Base-by-base conservation (phyloP, 169 alveolate species). In the Besnoitia besnoiti region DNA sequence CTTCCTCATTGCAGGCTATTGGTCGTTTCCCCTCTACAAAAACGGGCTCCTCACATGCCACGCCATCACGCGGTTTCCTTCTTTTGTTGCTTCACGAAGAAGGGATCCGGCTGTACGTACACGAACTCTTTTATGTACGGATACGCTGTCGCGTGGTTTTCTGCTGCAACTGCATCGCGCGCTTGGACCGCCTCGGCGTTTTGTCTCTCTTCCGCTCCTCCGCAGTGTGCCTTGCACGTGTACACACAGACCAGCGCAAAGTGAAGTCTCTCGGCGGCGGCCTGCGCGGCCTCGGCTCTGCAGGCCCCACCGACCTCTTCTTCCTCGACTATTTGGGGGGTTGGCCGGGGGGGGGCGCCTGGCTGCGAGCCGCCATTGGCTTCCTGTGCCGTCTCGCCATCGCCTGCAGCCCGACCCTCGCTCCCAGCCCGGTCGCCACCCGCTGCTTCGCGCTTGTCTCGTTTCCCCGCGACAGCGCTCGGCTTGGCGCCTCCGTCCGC, bases 21-120 rank as follows among this genome's bases (percentile, higher is more conserved):
- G n/a, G n/a, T n/a, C n/a, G n/a, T n/a, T n/a, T n/a, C n/a, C n/a
- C n/a, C n/a, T n/a, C n/a, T n/a, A n/a, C n/a, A n/a, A n/a, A n/a
- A n/a, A n/a, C n/a, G n/a, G n/a, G n/a, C n/a, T n/a, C n/a, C n/a
- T n/a, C n/a, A n/a, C n/a, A n/a, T n/a, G n/a, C n/a, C n/a, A n/a
- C 55, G n/a, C 61, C 35, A 42, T 42, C 19, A 77, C 59, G 35
- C 50, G 0, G 37, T 42, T 47, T 46, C 19, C 49, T 49, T 46
- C 33, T 82, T 82, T 75, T 77, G n/a, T 44, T 1, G 7, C 35
- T 46, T 90, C 49, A 79, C 85, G 50, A 67, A 77, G 39, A 90
- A 55, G n/a, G 93, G 93, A 67, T 90, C 93, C 62, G 93, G 93
- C 93, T 90, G 93, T 35, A 40, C 93, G n/a, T 90, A 79, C 44